Conservation (phyloP, 352 stramenopile genomes). For the Pythium graminicola region DNA sequence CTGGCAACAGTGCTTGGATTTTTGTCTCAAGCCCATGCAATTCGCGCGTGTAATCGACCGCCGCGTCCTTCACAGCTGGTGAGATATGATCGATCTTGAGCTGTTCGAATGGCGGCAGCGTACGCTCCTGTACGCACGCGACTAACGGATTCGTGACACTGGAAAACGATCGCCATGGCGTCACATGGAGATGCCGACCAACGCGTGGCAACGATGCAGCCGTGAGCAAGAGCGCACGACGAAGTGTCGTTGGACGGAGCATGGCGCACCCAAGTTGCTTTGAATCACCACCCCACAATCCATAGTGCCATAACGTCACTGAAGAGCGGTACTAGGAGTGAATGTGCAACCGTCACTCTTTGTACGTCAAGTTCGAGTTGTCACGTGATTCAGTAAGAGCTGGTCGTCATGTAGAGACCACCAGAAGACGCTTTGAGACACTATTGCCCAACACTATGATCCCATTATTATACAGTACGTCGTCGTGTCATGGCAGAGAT, state of each 20-base stretch:
- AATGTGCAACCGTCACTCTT: background rate
- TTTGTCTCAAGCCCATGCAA: conserved; percentile 40
- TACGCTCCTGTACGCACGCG: conserved; percentile 45
- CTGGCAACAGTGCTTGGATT: conserved; percentile 19
- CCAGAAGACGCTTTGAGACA: too few relatives aligned
- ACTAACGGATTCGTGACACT: conserved; percentile 41
- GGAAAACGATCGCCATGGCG: conserved; percentile 6
- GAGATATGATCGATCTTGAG: conserved; percentile 56
- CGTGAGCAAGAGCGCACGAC: conserved; percentile 11
- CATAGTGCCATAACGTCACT: background rate
- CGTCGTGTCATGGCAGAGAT: too few relatives aligned
- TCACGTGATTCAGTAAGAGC: too few relatives aligned
- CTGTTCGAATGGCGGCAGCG: conserved; percentile 62
- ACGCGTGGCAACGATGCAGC: conserved; percentile 5
- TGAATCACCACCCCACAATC: background rate
- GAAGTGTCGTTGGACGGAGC: conserved; percentile 12
- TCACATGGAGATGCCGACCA: background rate
- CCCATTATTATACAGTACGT: too few relatives aligned
- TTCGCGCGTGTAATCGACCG: conserved; percentile 42
- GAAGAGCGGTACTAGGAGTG: background rate
- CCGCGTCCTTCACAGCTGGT: conserved; percentile 47
- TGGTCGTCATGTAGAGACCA: too few relatives aligned
- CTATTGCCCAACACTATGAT: too few relatives aligned
- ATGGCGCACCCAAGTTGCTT: conserved; percentile 1
- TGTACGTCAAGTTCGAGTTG: background rate